Evolutionary conservation across 768 basidiomycete genomes (phyloP).

Genomic region (Russula sp.): DNA sequence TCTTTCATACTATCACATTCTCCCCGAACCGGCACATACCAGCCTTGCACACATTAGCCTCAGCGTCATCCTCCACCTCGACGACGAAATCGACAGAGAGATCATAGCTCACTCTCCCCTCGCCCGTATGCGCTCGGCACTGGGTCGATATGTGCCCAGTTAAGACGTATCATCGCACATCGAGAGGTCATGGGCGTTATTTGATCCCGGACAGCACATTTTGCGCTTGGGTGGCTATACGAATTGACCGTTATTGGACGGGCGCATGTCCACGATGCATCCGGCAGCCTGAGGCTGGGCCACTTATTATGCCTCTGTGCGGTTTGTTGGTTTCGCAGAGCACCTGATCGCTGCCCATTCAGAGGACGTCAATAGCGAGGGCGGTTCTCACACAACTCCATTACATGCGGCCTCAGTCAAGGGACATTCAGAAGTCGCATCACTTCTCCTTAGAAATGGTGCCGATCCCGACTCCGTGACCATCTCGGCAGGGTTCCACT

Average conservation of each 20-base stretch:
- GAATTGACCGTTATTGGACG: constrained; percentile 11
- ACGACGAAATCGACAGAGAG: background rate
- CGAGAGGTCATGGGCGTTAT: constrained; percentile 3
- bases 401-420: background rate
- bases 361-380: background rate
- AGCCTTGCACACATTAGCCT: constrained; percentile 9
- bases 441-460: constrained; percentile 1
- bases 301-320: constrained; percentile 19
- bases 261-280: background rate
- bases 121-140: constrained; percentile 4
- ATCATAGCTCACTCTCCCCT: background rate
- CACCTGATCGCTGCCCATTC: background rate
- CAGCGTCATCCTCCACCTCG: constrained; percentile 10
- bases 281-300: background rate
- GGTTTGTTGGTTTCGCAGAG: constrained; percentile 7
- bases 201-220: constrained; percentile 6
- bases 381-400: background rate
- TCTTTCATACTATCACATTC: constrained; percentile 17
- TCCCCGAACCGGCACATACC: constrained; percentile 7
- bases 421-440: background rate
- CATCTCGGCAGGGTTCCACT: background rate
- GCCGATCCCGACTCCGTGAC: background rate
- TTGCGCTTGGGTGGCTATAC: constrained; percentile 20
- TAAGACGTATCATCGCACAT: background rate
- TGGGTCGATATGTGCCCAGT: constrained; percentile 14